These are phyloP conservation scores for Pleurotus tuoliensis DNA, from an alignment of 768 basidiomycete genomes.

Conservation along the genomic window DNA sequence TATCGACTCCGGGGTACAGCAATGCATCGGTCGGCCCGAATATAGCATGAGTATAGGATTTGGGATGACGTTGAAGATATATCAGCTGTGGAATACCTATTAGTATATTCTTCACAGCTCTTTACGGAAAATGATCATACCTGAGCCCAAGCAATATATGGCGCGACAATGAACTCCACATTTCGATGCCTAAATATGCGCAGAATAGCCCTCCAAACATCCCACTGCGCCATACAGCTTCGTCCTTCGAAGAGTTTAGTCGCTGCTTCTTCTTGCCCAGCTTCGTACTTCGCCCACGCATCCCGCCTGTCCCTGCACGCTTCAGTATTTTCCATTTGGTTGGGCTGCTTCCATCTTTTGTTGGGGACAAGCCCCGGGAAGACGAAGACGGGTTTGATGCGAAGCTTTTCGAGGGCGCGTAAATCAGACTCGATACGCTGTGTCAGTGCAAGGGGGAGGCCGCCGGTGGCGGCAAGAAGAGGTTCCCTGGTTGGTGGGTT, in stretches of 20 bases:
- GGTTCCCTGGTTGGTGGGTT: conserved; percentile 80
- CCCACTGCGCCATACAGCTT: conserved; percentile 73
- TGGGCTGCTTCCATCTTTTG: conserved; percentile 62
- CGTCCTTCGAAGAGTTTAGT: conserved; percentile 80
- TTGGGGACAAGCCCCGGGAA: conserved; percentile 86
- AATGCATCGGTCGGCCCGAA: conserved; percentile 89
- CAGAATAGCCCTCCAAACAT: conserved; percentile 91
- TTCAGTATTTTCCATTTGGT: conserved; percentile 56
- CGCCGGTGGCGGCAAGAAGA: conserved; percentile 91
- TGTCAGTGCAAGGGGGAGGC: conserved; percentile 85
- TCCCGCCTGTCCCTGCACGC: conserved; percentile 73
- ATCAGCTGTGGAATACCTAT: conserved; percentile 57
- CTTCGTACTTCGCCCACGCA: conserved; percentile 94
- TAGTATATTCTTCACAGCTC: not conserved
- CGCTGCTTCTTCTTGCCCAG: conserved; percentile 85
- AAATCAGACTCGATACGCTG: conserved; percentile 90
- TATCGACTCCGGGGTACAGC: conserved; percentile 83
- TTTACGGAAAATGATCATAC: conserved; percentile 40
- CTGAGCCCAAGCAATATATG: conserved; percentile 95
- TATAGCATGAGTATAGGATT: conserved; percentile 92
- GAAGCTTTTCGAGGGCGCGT: conserved; percentile 82
- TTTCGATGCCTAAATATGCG: conserved; percentile 91
- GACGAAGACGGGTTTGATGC: conserved; percentile 98
- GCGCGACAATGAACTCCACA: conserved; percentile 94
- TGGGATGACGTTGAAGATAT: conserved; percentile 90